Evolutionary conservation across 331 rosid genomes (phyloP).

Genomic region (Ulmus americana): DNA sequence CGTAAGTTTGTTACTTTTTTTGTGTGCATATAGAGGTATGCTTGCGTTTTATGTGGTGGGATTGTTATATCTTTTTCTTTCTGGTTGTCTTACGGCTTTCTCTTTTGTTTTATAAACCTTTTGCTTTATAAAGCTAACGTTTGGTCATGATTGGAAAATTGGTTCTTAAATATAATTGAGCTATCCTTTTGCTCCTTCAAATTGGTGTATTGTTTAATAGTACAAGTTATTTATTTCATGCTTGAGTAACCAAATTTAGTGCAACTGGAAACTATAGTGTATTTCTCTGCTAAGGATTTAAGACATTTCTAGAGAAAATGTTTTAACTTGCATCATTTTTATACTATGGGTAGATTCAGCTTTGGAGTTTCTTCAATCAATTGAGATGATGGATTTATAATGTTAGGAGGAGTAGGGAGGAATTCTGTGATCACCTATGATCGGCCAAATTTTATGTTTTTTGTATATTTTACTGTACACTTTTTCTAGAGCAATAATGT

Average conservation of each 20-base stretch:
- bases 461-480: background rate
- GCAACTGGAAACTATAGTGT: background rate
- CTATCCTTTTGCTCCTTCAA: background rate
- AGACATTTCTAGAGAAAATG: background rate
- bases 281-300: background rate
- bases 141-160: background rate
- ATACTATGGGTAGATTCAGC: too few relatives aligned
- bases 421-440: background rate
- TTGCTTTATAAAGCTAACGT: background rate
- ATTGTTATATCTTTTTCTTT: background rate
- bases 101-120: background rate
- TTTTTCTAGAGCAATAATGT: background rate
- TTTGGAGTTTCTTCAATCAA: background rate
- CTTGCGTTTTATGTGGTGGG: slow-evolving; percentile 9
- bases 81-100: slow-evolving; percentile 1
- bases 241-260: background rate
- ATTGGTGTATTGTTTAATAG: background rate
- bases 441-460: background rate
- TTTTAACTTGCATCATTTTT: too few relatives aligned
- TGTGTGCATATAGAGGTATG: slow-evolving; percentile 15
- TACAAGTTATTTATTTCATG: background rate
- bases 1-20: slow-evolving; percentile 37
- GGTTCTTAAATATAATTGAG: background rate
- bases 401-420: background rate
- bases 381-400: background rate